Base-by-base conservation (phyloP, 345 rosid genomes). In the Fremontodendron californicum region DNA sequence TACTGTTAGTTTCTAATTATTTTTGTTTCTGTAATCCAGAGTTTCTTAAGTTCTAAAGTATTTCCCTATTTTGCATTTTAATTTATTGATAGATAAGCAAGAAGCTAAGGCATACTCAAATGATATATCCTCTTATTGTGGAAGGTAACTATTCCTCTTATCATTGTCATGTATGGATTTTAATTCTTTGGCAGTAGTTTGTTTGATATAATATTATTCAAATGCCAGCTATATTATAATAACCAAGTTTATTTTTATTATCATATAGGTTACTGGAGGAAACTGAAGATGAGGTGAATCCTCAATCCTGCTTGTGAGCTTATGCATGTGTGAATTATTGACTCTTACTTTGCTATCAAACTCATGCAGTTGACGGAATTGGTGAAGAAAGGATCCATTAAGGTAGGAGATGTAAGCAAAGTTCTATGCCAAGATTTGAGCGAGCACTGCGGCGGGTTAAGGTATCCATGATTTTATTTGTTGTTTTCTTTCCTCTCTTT, bases 61-160 rank as follows among this genome's bases (percentile, higher is more conserved):
- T 46, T 62, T 62, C n/a, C 40, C 15, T 52, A 49, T 9, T 79
- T 1, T 55, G 39, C 71, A 52, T 81, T 85, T 67, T 19, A 70
- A 33, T 83, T 65, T 67, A 21, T 64, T 82, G 52, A 71, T 84
- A 96, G 98, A 89, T 83, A 89, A 93, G 81, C 94, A 90, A 83
- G 97, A 96, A 86, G 99, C 99, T 73, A 87, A 85, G 78, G 93
- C 90, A 73, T 87, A 92, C 85, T 85, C 99, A 46, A 96, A 91
- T 78, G 96, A 88, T 58, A 87, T 96, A 74, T 86, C 99, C 75
- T 84, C 97, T 81, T 96, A 91, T 86, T 96, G 97, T 83, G 98
- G 97, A 86, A 90, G 94, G 99, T 93, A 77, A 39, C 40, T 19
- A 21, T 40, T 45, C 46, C 40, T 48, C 71, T 65, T 78, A 48